Percentiles rank a stretch among this genome's conserved stretches.
These are phyloP conservation scores for Kitagawia praeruptora DNA, from an alignment of 129 eudicot genomes.

Conservation along the genomic window DNA sequence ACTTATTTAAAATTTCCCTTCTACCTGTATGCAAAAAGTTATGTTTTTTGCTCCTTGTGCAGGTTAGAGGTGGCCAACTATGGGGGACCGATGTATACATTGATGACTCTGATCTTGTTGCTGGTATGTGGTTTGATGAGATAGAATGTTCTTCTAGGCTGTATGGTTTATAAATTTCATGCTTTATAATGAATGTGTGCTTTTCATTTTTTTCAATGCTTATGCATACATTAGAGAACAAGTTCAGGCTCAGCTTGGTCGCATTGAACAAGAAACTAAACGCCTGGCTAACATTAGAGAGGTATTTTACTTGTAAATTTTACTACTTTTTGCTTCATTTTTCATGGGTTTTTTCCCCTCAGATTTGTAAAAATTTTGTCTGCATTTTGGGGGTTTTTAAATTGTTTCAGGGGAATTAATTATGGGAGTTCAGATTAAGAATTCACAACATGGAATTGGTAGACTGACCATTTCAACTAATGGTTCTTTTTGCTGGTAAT, in stretches of 20 bases:
- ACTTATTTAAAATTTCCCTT: neutral
- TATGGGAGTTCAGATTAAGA: neutral
- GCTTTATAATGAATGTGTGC: no score
- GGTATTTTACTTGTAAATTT: slow-evolving; percentile 25
- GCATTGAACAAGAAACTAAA: slow-evolving; percentile 82
- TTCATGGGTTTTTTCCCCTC: neutral
- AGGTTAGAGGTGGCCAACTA: slow-evolving; percentile 95
- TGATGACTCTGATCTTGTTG: slow-evolving; percentile 98
- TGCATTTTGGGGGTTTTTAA: neutral
- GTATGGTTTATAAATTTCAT: no score
- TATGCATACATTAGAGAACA: slow-evolving; percentile 31
- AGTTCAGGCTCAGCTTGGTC: slow-evolving; percentile 84
- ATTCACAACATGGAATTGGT: neutral
- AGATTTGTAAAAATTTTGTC: slow-evolving; percentile 1
- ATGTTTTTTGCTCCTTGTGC: slow-evolving; percentile 26
- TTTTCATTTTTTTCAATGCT: no score
- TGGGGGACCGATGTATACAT: slow-evolving; percentile 99
- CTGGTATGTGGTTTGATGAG: slow-evolving; percentile 42
- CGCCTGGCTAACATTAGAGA: slow-evolving; percentile 87
- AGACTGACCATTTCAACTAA: neutral
- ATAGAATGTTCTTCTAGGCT: neutral
- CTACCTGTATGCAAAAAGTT: neutral
- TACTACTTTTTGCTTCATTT: neutral
- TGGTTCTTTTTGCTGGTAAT: neutral
- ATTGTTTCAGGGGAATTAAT: neutral